Conservation (phyloP, 257 asterid species). For the Buddleja alternifolia region DNA sequence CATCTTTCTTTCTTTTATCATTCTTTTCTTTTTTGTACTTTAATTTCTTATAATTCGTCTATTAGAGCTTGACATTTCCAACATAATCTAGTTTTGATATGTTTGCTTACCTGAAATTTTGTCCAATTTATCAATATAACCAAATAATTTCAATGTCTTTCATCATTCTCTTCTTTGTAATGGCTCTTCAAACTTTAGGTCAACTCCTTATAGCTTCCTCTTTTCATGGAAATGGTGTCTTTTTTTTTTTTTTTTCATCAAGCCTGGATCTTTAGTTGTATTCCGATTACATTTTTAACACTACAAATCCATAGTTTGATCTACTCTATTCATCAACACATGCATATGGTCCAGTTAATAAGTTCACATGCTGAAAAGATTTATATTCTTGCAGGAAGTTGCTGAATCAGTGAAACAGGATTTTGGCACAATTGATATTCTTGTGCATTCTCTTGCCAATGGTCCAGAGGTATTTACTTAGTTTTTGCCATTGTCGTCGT, state of each 20-base stretch:
- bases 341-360: neutral
- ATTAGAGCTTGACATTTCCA: neutral
- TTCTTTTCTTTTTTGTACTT: neutral
- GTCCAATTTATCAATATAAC: neutral
- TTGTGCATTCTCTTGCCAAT: conserved; percentile 97
- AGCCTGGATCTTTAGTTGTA: conserved; percentile 17
- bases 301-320: neutral
- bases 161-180: neutral
- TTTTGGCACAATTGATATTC: conserved; percentile 95
- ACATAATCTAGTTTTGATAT: neutral
- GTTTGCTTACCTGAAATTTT: neutral
- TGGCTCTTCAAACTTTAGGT: conserved; percentile 7
- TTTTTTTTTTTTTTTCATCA: no score
- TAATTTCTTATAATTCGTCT: neutral
- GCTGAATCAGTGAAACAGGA: conserved; percentile 91
- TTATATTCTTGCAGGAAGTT: conserved; percentile 68
- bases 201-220: neutral
- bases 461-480: conserved; percentile 81
- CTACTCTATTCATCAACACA: neutral
- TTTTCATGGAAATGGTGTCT: neutral
- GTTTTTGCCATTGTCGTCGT: neutral
- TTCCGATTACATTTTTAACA: neutral
- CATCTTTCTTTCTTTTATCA: neutral
- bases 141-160: neutral
- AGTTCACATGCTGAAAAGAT: conserved; percentile 17